Evolutionary conservation across 108 stramenopile species (phyloP).

Genomic region (Skeletonema menzelii): DNA sequence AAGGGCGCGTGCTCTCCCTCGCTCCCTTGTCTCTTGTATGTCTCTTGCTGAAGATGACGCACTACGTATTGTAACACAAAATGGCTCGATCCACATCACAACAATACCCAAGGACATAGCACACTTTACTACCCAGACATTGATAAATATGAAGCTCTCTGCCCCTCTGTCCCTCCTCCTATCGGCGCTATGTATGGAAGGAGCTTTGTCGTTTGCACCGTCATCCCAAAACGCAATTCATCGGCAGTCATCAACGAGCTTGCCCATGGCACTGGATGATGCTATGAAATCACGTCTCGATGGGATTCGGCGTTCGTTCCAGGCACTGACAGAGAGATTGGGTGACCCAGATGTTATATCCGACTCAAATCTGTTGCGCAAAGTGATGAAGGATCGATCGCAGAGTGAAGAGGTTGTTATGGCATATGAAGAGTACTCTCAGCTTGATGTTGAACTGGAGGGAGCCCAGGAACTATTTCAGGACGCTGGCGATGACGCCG

Average conservation of each 20-base stretch:
- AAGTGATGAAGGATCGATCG: constrained; percentile 83
- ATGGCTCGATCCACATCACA: neutral
- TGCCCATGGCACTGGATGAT: constrained; percentile 54
- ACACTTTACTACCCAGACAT: too few relatives aligned
- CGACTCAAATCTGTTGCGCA: constrained; percentile 67
- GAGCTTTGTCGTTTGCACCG: neutral
- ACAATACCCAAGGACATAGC: neutral
- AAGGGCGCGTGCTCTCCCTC: too few relatives aligned
- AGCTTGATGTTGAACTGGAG: constrained; percentile 61
- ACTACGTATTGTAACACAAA: too few relatives aligned
- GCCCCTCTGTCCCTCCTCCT: neutral
- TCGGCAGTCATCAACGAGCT: constrained; percentile 4
- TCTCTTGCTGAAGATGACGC: too few relatives aligned
- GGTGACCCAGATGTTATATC: constrained; percentile 85
- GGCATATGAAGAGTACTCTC: constrained; percentile 73
- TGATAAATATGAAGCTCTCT: neutral
- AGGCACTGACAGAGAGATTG: constrained; percentile 78
- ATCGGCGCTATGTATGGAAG: neutral
- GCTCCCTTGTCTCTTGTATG: too few relatives aligned
- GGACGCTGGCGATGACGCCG: constrained; percentile 82
- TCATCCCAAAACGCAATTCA: neutral
- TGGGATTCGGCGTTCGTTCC: constrained; percentile 70
- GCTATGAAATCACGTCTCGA: constrained; percentile 72
- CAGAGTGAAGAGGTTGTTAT: constrained; percentile 75
- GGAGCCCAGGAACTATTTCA: constrained; percentile 82